Conservation (phyloP, 768 basidiomycete species). For the Mrakia gelida region DNA sequence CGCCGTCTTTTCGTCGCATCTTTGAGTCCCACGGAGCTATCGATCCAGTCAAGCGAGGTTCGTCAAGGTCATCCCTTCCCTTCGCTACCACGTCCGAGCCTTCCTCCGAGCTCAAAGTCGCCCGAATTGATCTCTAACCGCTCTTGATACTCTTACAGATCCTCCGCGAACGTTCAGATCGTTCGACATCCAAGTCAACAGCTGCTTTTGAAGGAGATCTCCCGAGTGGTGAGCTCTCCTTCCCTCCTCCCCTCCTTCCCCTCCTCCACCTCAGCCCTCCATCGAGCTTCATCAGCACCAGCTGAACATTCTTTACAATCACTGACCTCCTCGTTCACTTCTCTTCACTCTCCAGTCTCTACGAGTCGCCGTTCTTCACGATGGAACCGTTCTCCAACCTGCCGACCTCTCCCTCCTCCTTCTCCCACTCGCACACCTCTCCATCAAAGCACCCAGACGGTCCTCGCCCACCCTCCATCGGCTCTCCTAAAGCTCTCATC, state of each 20-base stretch:
- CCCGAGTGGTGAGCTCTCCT: neutral
- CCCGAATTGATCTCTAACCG: no score
- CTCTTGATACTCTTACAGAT: no score
- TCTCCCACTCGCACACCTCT: conserved; percentile 2
- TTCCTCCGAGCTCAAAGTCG: no score
- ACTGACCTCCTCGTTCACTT: neutral
- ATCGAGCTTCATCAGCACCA: neutral
- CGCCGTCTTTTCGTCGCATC: no score
- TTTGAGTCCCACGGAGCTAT: neutral
- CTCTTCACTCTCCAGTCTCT: neutral
- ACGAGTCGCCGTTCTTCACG: neutral
- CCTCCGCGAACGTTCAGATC: no score
- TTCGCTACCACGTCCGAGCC: neutral
- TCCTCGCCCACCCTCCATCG: neutral
- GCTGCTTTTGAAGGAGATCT: no score
- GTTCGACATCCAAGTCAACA: no score
- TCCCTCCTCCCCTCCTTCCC: neutral
- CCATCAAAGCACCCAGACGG: neutral
- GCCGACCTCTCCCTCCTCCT: neutral
- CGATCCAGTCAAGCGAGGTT: neutral
- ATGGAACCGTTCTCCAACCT: neutral
- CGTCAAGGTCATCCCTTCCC: neutral
- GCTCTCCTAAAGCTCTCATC: neutral
- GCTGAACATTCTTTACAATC: neutral
- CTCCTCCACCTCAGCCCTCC: neutral